Conservation (phyloP, 768 basidiomycete species). For the Tephrocybe sp. region DNA sequence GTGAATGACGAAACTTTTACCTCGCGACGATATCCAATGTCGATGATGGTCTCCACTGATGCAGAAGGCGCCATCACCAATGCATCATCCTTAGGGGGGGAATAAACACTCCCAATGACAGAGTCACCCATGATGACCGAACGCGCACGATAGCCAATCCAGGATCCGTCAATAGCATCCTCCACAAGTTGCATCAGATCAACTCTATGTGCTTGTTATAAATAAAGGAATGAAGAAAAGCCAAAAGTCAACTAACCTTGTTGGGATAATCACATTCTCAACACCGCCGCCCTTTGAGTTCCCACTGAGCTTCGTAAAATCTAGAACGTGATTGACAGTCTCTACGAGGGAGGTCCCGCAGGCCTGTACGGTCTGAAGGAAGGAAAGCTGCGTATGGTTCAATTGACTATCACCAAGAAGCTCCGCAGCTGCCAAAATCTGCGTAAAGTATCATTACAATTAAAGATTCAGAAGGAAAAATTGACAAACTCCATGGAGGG, state of each 20-base stretch:
- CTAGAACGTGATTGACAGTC: constrained; percentile 95
- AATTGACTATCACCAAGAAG: constrained; percentile 84
- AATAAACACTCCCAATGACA: constrained; percentile 91
- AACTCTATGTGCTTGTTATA: constrained; percentile 40
- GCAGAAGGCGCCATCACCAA: constrained; percentile 34
- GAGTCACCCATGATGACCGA: constrained; percentile 66
- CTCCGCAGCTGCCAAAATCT: constrained; percentile 92
- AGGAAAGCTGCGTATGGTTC: constrained; percentile 79
- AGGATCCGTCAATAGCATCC: constrained; percentile 90
- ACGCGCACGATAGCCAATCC: constrained; percentile 89
- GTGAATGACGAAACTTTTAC: constrained; percentile 33
- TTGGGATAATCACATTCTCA: constrained; percentile 71
- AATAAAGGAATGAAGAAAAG: constrained; percentile 7
- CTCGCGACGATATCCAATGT: constrained; percentile 71
- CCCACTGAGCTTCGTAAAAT: constrained; percentile 93
- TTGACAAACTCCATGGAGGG: constrained; percentile 76
- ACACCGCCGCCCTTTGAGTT: constrained; percentile 77
- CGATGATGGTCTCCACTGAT: constrained; percentile 85
- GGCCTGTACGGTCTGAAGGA: constrained; percentile 90
- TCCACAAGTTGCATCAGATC: constrained; percentile 83
- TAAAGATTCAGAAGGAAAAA: not conserved
- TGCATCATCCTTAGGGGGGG: constrained; percentile 70
- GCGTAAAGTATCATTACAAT: constrained; percentile 6
- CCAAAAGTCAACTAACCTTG: constrained; percentile 46
- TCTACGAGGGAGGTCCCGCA: constrained; percentile 96